phyloP scores from a whole-genome alignment of 83 land plant species.

The Diphasiastrum complanatum region DNA sequence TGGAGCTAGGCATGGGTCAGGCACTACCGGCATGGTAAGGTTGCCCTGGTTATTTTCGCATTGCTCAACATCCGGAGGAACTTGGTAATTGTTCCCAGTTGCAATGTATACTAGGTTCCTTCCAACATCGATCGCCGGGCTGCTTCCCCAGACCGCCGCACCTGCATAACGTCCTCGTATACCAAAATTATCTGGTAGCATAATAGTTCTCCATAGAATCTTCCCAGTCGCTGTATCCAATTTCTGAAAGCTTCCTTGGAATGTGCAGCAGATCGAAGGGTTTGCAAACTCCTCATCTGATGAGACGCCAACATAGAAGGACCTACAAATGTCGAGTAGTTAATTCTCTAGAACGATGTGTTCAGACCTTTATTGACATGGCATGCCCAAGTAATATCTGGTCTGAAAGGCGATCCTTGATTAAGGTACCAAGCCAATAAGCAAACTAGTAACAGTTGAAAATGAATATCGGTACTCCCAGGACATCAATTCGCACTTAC shows the following conservation, averaged over 20 bases:
- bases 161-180: not conserved
- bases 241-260: constrained; percentile 13
- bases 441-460: no score
- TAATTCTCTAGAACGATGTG: no score
- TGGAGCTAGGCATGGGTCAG: constrained; percentile 16
- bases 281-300: not conserved
- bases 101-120: constrained; percentile 16
- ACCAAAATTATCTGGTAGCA: constrained; percentile 5
- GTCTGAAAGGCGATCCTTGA: no score
- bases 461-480: no score
- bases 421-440: no score
- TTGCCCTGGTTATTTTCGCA: constrained; percentile 3
- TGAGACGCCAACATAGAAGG: constrained; percentile 6
- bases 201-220: not conserved
- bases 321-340: not conserved
- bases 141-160: constrained; percentile 19
- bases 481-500: no score
- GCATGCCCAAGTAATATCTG: no score
- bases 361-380: no score
- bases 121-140: not conserved
- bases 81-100: constrained; percentile 13
- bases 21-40: not conserved
- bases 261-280: constrained; percentile 1
- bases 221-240: not conserved
- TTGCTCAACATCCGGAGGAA: not conserved